Evolutionary conservation across 768 basidiomycete genomes (phyloP).

Genomic region (Rhizopogon vesiculosus): DNA sequence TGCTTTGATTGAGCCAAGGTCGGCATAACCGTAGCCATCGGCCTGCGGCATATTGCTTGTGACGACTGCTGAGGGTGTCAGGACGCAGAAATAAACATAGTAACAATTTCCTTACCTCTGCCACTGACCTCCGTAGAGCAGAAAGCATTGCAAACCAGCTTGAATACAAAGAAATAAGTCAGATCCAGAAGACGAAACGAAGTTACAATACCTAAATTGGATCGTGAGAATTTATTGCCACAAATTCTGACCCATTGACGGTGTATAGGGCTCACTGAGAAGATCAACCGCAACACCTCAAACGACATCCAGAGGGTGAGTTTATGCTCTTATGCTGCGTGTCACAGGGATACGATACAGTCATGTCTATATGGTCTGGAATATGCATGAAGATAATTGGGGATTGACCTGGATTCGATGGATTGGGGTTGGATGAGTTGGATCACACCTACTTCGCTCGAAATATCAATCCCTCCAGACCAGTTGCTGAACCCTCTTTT

Average conservation of each 20-base stretch:
- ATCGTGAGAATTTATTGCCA: conserved; percentile 19
- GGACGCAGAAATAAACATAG: not conserved
- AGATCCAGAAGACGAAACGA: not conserved
- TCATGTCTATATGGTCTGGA: not conserved
- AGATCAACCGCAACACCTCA: conserved; percentile 20
- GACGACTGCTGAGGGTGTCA: not conserved
- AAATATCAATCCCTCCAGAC: not conserved
- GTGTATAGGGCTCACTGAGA: conserved; percentile 1
- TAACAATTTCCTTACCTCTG: conserved; percentile 7
- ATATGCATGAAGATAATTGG: conserved; percentile 17
- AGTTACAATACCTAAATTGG: conserved; percentile 13
- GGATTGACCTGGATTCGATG: conserved; percentile 36
- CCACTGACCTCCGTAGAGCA: conserved; percentile 10
- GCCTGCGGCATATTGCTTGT: conserved; percentile 4
- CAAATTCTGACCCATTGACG: not conserved
- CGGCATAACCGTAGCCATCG: conserved; percentile 9
- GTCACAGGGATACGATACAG: not conserved
- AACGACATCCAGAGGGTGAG: conserved; percentile 36
- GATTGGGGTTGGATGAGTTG: conserved; percentile 31
- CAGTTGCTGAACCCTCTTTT: conserved; percentile 12
- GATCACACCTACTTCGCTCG: not conserved
- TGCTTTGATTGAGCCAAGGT: not conserved
- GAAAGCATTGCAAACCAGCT: conserved; percentile 13
- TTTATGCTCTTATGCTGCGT: conserved; percentile 12
- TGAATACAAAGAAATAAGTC: not conserved